phyloP scores from a whole-genome alignment of 495 filamentous ascomycete genomes.

The Trichoderma gamsii region DNA sequence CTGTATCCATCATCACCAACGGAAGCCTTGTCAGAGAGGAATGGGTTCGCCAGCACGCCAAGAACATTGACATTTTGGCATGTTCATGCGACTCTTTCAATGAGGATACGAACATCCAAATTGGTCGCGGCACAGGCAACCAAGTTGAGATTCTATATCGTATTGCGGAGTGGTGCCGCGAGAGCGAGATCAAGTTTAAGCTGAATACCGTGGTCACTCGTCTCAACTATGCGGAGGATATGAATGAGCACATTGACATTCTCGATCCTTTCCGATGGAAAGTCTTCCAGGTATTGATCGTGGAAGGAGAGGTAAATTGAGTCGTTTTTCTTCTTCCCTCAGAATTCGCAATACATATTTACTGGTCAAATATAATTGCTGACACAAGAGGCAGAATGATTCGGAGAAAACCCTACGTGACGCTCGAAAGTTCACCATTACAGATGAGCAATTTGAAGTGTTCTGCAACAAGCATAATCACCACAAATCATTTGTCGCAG shows the following conservation, averaged over 20 bases:
- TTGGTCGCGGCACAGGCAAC: constrained; percentile 42
- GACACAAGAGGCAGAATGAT: constrained; percentile 42
- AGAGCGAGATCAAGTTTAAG: constrained; percentile 49
- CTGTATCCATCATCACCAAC: constrained; percentile 50
- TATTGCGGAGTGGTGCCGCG: constrained; percentile 38
- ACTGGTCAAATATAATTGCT: background rate
- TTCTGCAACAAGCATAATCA: constrained; percentile 44
- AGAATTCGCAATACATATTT: background rate
- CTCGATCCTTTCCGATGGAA: constrained; percentile 52
- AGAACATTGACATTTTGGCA: constrained; percentile 47
- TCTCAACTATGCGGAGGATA: constrained; percentile 49
- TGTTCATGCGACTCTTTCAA: constrained; percentile 51
- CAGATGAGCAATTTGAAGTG: constrained; percentile 36
- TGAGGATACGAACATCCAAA: constrained; percentile 42
- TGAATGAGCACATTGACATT: constrained; percentile 36
- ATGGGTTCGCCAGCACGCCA: constrained; percentile 26
- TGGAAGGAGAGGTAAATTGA: constrained; percentile 31
- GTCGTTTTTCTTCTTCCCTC: background rate
- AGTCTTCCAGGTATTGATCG: constrained; percentile 50
- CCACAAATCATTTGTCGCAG: constrained; percentile 39
- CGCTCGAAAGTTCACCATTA: constrained; percentile 39
- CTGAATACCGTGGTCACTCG: constrained; percentile 49
- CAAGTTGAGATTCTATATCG: constrained; percentile 39
- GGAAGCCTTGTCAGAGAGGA: constrained; percentile 37
- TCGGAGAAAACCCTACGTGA: constrained; percentile 34